Base-by-base conservation (phyloP, 805 yeast species). In the Yamadazyma sp. region DNA sequence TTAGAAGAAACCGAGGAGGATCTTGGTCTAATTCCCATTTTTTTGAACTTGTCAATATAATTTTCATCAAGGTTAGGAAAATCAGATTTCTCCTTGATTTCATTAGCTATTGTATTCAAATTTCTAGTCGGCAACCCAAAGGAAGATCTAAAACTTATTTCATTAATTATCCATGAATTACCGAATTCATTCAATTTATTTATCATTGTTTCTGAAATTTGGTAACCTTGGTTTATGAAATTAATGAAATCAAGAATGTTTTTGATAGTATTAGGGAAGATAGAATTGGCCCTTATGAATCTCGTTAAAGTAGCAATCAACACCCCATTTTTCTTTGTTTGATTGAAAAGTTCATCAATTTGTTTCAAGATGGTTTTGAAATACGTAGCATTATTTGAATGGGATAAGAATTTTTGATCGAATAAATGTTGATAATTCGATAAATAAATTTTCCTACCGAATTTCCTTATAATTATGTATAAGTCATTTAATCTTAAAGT, bases 401-500 rank as follows among this genome's bases (percentile, higher is more conserved):
- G 52, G 13, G 53, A 47, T 8, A 55, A 40, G 14, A 70, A 53
- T 33, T 65, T 62, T 33, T 65, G 66, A 44, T 73, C 75, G 33
- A 60, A 53, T n/a, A 73, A 52, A 36, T 62, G 69, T 7, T 56
- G 53, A 34, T 57, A 50, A 50, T 76, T 74, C 26, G 74, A 67
- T 16, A 65, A 52, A 43, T 64, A 73, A 5, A 72, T 48, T 29
- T 69, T 65, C 39, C 75, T 62, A 4, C 80, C 80, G 33, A 69
- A 57, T 39, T 62, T 62, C 32, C 81, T 57, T 15, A 72, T 45
- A 3, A 70, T 53, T 4, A 69, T 60, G 45, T 75, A 75, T 21
- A 75, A 36, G 45, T 76, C 81, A 28, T 78, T 76, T 27, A 73
- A 48, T 31, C 76, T 55, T 23, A 74, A 46, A 4, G 75, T 56